phyloP scores from a whole-genome alignment of 257 asterid species.

The Coffea canephora region DNA sequence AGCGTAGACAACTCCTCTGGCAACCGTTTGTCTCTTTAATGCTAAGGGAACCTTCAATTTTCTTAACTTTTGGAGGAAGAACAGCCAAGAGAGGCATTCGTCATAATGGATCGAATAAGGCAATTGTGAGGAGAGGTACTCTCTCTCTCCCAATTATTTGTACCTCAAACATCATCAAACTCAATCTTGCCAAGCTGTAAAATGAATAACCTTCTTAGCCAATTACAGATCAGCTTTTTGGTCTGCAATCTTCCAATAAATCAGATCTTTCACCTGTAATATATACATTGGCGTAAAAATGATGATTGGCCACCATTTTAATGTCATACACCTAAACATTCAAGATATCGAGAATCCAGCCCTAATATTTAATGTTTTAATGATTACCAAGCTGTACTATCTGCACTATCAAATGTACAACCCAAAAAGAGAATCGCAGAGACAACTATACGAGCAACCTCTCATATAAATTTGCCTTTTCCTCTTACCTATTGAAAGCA shows the following conservation, averaged over 20 bases:
- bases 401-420: neutral
- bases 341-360: neutral
- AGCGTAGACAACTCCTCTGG: slow-evolving; percentile 49
- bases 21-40: slow-evolving; percentile 46
- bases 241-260: slow-evolving; percentile 58
- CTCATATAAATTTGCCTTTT: no score
- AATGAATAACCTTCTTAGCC: slow-evolving; percentile 45
- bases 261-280: slow-evolving; percentile 54
- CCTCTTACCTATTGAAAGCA: neutral
- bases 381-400: neutral
- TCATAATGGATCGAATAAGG: slow-evolving; percentile 59
- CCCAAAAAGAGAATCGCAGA: neutral
- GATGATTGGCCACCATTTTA: slow-evolving; percentile 61
- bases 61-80: slow-evolving; percentile 54
- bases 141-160: slow-evolving; percentile 58
- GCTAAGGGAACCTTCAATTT: slow-evolving; percentile 36
- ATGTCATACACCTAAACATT: slow-evolving; percentile 26
- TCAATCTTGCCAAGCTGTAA: slow-evolving; percentile 54
- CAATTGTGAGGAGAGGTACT: slow-evolving; percentile 63
- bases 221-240: slow-evolving; percentile 68
- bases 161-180: slow-evolving; percentile 51
- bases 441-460: neutral
- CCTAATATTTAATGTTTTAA: neutral
- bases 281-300: slow-evolving; percentile 63
- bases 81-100: slow-evolving; percentile 53